Conservation (phyloP, 2,329 filamentous ascomycete species). For the Celoporthe dispersa region DNA sequence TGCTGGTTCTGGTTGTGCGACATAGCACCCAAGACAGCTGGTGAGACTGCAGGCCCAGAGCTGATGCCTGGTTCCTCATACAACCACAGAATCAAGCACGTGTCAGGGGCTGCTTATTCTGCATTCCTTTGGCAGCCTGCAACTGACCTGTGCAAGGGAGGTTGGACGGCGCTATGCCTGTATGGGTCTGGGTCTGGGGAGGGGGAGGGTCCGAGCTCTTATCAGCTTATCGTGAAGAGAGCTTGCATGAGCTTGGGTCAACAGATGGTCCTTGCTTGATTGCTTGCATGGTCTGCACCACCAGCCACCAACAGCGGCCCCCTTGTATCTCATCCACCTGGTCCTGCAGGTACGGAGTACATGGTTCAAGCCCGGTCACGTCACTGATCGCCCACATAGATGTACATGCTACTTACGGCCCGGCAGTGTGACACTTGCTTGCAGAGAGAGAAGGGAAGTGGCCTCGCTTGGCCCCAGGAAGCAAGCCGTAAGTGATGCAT, state of each 20-base stretch:
- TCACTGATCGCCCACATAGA: not conserved
- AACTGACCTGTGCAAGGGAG: not conserved
- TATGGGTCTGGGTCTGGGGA: not conserved
- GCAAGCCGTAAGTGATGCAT: constrained; percentile 13
- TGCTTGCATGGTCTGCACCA: constrained; percentile 6
- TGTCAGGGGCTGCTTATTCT: constrained; percentile 2
- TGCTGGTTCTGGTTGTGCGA: not conserved
- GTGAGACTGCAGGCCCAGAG: not conserved
- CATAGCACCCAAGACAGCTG: not conserved
- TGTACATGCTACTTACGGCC: constrained; percentile 10
- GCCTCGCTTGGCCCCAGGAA: not conserved
- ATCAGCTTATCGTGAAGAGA: constrained; percentile 12
- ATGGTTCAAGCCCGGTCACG: not conserved
- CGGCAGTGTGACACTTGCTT: not conserved
- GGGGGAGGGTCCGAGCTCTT: constrained; percentile 4
- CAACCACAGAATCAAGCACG: constrained; percentile 9
- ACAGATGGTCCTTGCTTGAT: constrained; percentile 6
- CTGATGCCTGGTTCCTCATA: not conserved
- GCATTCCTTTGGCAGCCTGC: not conserved
- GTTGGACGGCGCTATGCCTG: not conserved
- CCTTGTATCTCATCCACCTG: not conserved
- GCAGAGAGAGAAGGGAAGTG: not conserved
- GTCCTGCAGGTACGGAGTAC: constrained; percentile 14
- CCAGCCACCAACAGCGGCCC: not conserved
- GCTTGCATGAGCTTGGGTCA: constrained; percentile 4